A percentile compares a stretch with the other conserved stretches of the same genome.
phyloP scores from a whole-genome alignment of 257 asterid species.

The Verbena officinalis region DNA sequence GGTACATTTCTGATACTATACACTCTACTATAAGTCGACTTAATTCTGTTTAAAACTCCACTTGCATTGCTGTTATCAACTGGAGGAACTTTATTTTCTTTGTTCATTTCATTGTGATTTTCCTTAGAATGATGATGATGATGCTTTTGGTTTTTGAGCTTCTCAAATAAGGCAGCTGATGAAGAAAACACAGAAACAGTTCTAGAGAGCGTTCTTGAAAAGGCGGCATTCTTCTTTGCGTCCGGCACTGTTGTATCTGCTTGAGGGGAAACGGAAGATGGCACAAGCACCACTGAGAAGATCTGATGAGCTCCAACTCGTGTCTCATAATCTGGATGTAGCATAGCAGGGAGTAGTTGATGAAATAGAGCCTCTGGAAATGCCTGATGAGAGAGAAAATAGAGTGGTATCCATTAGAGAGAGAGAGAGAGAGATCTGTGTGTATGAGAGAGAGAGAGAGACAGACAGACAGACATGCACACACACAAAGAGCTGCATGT shows the following conservation, averaged over 20 bases:
- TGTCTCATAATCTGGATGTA: conserved; percentile 92
- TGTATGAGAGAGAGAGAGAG: neutral
- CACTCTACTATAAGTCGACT: conserved; percentile 70
- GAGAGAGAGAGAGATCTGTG: neutral
- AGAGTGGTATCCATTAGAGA: conserved; percentile 10
- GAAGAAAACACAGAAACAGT: conserved; percentile 96
- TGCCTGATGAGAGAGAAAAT: conserved; percentile 49
- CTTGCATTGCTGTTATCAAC: conserved; percentile 41
- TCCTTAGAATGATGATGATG: conserved; percentile 35
- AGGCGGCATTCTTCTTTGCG: conserved; percentile 52
- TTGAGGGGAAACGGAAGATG: conserved; percentile 82
- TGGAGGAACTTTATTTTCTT: conserved; percentile 27
- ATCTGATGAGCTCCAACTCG: conserved; percentile 96
- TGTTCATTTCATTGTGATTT: conserved; percentile 37
- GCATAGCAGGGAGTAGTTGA: conserved; percentile 95
- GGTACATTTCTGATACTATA: conserved; percentile 59
- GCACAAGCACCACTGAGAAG: conserved; percentile 96
- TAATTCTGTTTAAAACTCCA: conserved; percentile 72
- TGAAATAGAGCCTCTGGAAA: conserved; percentile 97
- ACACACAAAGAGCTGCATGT: neutral
- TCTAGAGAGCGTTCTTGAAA: conserved; percentile 89
- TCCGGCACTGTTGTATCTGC: conserved; percentile 39
- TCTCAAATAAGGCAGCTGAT: conserved; percentile 90
- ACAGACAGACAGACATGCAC: neutral
- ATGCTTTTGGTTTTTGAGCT: conserved; percentile 61